phyloP scores from a whole-genome alignment of 2,329 filamentous ascomycete genomes.

The Dothiorella sarmentorum region DNA sequence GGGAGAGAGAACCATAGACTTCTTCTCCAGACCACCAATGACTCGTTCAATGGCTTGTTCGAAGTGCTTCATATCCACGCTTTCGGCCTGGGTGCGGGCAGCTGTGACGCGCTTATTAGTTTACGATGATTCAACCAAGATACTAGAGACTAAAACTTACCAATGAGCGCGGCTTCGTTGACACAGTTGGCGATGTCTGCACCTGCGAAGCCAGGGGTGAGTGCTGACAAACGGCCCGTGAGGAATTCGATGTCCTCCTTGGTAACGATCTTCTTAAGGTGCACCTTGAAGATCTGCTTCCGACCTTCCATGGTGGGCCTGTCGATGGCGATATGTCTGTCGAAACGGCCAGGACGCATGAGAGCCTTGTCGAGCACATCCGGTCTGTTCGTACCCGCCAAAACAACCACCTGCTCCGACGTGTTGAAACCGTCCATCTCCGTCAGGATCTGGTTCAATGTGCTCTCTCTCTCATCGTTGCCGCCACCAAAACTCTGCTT shows the following conservation, averaged over 20 bases:
- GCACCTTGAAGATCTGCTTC: slow-evolving; percentile 93
- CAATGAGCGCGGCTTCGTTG: slow-evolving; percentile 94
- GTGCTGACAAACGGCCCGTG: slow-evolving; percentile 80
- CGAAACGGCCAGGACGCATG: slow-evolving; percentile 95
- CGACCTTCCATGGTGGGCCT: slow-evolving; percentile 94
- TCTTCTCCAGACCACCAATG: slow-evolving; percentile 94
- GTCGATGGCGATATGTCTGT: slow-evolving; percentile 94
- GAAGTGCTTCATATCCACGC: slow-evolving; percentile 85
- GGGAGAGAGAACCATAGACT: slow-evolving; percentile 87
- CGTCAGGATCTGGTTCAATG: slow-evolving; percentile 95
- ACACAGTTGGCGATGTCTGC: slow-evolving; percentile 98
- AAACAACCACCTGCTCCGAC: slow-evolving; percentile 89
- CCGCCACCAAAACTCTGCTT: slow-evolving; percentile 83
- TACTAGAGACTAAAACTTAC: slow-evolving; percentile 58
- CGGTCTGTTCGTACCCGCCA: slow-evolving; percentile 93
- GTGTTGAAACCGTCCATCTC: slow-evolving; percentile 99
- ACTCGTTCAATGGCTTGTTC: slow-evolving; percentile 98
- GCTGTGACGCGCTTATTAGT: slow-evolving; percentile 60
- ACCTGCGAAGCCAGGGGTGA: slow-evolving; percentile 95
- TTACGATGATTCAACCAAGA: no score
- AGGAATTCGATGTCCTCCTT: slow-evolving; percentile 85
- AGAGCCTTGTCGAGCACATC: slow-evolving; percentile 93
- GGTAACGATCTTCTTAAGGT: slow-evolving; percentile 91
- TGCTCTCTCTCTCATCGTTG: slow-evolving; percentile 95
- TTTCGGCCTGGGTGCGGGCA: slow-evolving; percentile 75